Base-by-base conservation (phyloP, 73 alveolate species). In the Paraurostyla sp. region DNA sequence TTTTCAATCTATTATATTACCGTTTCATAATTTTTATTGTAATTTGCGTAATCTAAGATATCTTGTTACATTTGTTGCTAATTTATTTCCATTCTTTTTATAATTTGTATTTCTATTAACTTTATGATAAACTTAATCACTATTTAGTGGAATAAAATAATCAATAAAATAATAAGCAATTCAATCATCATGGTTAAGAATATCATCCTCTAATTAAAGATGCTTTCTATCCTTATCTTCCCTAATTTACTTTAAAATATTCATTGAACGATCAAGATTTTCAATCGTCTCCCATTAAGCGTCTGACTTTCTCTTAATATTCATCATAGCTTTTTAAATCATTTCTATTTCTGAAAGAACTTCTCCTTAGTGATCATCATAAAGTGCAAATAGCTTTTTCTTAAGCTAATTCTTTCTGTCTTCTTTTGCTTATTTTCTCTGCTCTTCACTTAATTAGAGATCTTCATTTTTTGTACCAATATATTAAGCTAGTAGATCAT, bases 301-400 rank as follows among this genome's bases (percentile, higher is more conserved):
- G 20, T 73, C 87, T 7, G 56, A 48, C 50, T 73, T 73, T 50
- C 59, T 30, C 52, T 73, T 73, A 3, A 73, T 73, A 23, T 48
- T 73, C 51, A 43, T 73, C 49, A 73, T 73, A 1, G 68, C 41
- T 50, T 73, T 73, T 50, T 73, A 48, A 23, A 73, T 73, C 16
- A 27, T 13, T 27, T 73, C 87, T 13, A 50, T 33, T 27, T 73
- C 87, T 3, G 87, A 48, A 9, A 73, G 46, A 3, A 51, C 29
- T 41, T 82, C 81, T n/a, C 59, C 91, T n/a, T 18, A 0, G 35
- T 82, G 25, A 65, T 65, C 91, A 50, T 82, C 91, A 82, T 82
- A 82, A 1, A 82, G 71, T 18, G 41, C 91, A 9, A 59, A 20
- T 11, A 82, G 46, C 41, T 82, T 82, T 71, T 82, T 82, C 32